These are phyloP conservation scores for Mucor plumbeus DNA, from an alignment of 371 early-diverging fungal genomes.

Conservation along the genomic window DNA sequence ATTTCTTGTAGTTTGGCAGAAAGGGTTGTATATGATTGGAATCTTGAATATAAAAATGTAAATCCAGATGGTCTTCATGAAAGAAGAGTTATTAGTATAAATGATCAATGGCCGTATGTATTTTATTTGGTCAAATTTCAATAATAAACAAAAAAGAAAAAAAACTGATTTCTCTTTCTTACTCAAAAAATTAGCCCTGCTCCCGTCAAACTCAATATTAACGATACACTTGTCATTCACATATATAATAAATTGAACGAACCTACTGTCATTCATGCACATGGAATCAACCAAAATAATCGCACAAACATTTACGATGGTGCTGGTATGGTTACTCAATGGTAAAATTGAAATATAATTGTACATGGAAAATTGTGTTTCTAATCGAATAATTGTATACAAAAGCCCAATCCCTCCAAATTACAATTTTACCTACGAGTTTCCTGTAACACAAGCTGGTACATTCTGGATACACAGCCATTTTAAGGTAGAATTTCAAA, in stretches of 20 bases:
- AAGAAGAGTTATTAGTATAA: conserved; percentile 76
- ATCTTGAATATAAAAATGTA: conserved; percentile 64
- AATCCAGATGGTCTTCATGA: conserved; percentile 71
- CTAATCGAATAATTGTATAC: not conserved
- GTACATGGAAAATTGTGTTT: not conserved
- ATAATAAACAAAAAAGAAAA: not conserved
- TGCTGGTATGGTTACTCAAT: conserved; percentile 68
- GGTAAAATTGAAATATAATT: conserved; percentile 24
- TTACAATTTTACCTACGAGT: conserved; percentile 63
- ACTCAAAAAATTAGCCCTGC: conserved; percentile 38
- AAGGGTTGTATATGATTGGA: conserved; percentile 69
- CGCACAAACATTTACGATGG: conserved; percentile 68
- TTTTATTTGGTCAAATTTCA: not conserved
- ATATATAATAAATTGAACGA: conserved; percentile 66
- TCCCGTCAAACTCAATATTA: conserved; percentile 42
- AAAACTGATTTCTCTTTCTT: not conserved
- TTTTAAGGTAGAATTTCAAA: conserved; percentile 30
- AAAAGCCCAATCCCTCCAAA: conserved; percentile 37
- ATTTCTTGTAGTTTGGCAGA: conserved; percentile 30
- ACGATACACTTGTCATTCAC: conserved; percentile 67
- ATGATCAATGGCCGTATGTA: conserved; percentile 74
- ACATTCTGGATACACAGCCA: conserved; percentile 39
- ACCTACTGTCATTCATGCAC: conserved; percentile 69
- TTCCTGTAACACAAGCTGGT: conserved; percentile 46
- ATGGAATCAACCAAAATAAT: conserved; percentile 68